Evolutionary conservation across 305 asterid species (phyloP), one percentile per base, ranked within the genome.

Genomic region (Plantago coronopus): DNA sequence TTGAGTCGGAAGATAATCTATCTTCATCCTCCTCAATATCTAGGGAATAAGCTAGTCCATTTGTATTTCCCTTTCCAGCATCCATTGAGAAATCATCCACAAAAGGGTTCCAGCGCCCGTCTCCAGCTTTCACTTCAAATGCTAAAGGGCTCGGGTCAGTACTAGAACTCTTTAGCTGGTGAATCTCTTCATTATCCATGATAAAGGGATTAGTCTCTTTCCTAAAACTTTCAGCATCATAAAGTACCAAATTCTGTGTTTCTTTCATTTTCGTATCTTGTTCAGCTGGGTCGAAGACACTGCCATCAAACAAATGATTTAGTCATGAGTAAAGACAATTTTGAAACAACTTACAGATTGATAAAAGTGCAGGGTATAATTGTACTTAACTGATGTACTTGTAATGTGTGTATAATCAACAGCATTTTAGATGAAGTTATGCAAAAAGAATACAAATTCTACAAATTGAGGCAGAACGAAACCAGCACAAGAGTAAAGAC

Each of bases 201-300:
- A 54, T 55, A 61, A 61, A 46, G 25, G 73, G 57, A 63, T 70
- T 79, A 16, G 66, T 59, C 64, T 66, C 75, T 56, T 62, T 62
- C 57, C 18, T 38, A 7, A 46, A 68, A 48, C 61, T 71, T 59
- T 60, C 68, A 31, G 73, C 62, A 69, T 62, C 72, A 21, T 51
- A 45, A 54, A 54, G 49, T 3, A 54, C 68, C 48, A 43, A 65
- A 7, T 59, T 57, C 73, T 59, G 75, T 50, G 55, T 71, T 72
- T 77, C 94, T 62, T 72, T 82, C 94, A 84, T 79, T 14, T 53
- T 77, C 69, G 67, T 66, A 72, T 71, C 78, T 68, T 51, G 73
- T 56, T 73, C 81, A 59, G 67, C 76, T 49, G 68, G 27, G 78
- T 77, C 75, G 45, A 65, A 61, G 65, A 49, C 84, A 63, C 91